Base-by-base conservation (phyloP, 306 rosid genomes). In the Quercus rubra region DNA sequence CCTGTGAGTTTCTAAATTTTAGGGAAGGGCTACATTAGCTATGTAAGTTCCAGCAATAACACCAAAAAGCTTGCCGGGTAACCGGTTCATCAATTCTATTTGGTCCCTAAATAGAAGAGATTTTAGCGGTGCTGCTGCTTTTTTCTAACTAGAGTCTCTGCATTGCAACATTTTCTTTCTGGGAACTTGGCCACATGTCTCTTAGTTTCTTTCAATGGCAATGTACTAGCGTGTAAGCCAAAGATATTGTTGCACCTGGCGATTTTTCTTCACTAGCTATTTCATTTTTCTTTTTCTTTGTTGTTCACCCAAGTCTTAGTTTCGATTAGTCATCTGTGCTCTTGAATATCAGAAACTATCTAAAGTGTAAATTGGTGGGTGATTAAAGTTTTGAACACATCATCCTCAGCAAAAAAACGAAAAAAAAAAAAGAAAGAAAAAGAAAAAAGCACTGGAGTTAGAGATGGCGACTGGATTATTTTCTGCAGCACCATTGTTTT, bases 381-480 rank as follows among this genome's bases (percentile, higher is more conserved):
- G 9, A 21, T 23, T 57, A 13, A 49, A 73, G 15, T 64, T 35
- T 51, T 15, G 5, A 18, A 8, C 35, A 7, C 33, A 46, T n/a
- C 20, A 7, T 7, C 56, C 30, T 46, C 15, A 35, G 43, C 46
- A 4, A 14, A 17, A 3, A 66, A 55, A 23, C 23, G 23, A 23
- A 55, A 25, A 61, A 6, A 19, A 33, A 55, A 55, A 19, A 70
- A 6, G 18, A 25, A 9, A 3, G 55, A n/a, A 13, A 15, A 1
- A 64, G 27, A 55, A 13, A 52, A 12, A 19, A 35, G 13, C 2
- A 9, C 46, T 54, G 13, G 8, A n/a, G 27, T 79, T 27, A 58
- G 52, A 74, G 46, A 78, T 85, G 85, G 74, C 62, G 12, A 69
- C 80, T 63, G 49, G 74, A 69, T 70, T 80, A 8, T 66, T 21